These are phyloP conservation scores for Fraxinus pennsylvanica DNA, from an alignment of 257 asterid species.

Conservation along the genomic window DNA sequence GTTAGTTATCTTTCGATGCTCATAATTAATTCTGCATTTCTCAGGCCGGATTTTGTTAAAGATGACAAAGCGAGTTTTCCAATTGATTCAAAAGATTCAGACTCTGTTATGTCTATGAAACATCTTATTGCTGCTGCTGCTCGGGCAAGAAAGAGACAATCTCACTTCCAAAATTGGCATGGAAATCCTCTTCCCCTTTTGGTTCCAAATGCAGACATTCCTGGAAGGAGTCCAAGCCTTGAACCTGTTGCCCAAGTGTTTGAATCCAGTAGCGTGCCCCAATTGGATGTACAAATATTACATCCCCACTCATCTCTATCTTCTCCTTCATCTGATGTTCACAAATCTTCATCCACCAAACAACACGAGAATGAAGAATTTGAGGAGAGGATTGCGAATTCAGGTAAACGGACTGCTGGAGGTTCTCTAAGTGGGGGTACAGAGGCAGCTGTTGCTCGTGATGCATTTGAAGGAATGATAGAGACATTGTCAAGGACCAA, in stretches of 20 bases:
- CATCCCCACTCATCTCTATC: conserved; percentile 33
- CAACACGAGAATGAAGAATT: conserved; percentile 63
- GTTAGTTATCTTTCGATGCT: conserved; percentile 28
- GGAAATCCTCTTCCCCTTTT: conserved; percentile 44
- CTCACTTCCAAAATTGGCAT: conserved; percentile 49
- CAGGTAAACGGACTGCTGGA: conserved; percentile 63
- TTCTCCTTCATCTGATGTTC: conserved; percentile 59
- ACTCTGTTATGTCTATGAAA: conserved; percentile 66
- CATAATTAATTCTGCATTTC: conserved; percentile 30
- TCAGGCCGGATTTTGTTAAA: conserved; percentile 63
- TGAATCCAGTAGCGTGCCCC: conserved; percentile 51
- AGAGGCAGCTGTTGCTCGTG: conserved; percentile 99
- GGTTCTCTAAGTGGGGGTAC: conserved; percentile 87
- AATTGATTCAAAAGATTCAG: conserved; percentile 49
- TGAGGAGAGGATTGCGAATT: conserved; percentile 66
- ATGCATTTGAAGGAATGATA: conserved; percentile 98
- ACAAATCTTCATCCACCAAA: conserved; percentile 43
- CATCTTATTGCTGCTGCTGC: conserved; percentile 92
- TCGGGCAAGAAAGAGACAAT: conserved; percentile 70
- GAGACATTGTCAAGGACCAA: conserved; percentile 97
- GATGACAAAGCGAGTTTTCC: conserved; percentile 40
- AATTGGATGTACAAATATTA: conserved; percentile 46
- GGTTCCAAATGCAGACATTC: conserved; percentile 49
- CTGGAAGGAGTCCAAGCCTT: conserved; percentile 52
- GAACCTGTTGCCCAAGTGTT: conserved; percentile 43